Percentiles rank a stretch among this genome's conserved stretches.
These are phyloP conservation scores for Phytophthora pisi DNA, from an alignment of 352 stramenopile species.

Conservation along the genomic window DNA sequence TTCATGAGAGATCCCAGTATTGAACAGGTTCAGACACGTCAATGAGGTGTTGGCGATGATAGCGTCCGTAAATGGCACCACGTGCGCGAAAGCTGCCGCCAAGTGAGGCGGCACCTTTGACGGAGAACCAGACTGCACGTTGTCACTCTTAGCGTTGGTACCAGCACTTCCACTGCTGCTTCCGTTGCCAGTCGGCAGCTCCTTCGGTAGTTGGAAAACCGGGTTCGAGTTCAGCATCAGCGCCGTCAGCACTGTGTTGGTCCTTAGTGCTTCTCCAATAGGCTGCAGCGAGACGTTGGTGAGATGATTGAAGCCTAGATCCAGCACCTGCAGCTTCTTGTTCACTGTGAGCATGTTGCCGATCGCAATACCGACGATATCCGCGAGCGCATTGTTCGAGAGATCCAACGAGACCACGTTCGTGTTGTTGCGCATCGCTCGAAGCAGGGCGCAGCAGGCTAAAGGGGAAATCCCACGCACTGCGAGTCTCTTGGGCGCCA, in stretches of 20 bases:
- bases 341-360: slow-evolving; percentile 67
- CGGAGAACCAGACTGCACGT: slow-evolving; percentile 1
- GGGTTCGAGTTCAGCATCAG: slow-evolving; percentile 69
- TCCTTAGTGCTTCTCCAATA: slow-evolving; percentile 45
- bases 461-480: slow-evolving; percentile 57
- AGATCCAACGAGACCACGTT: slow-evolving; percentile 67
- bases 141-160: slow-evolving; percentile 5
- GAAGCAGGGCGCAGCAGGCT: slow-evolving; percentile 59
- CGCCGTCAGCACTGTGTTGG: slow-evolving; percentile 57
- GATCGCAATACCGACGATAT: slow-evolving; percentile 43
- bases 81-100: slow-evolving; percentile 21
- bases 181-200: slow-evolving; percentile 8
- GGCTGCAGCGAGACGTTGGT: slow-evolving; percentile 40
- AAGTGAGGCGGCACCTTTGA: slow-evolving; percentile 23
- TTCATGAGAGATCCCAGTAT: slow-evolving; percentile 60
- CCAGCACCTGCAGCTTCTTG: slow-evolving; percentile 52
- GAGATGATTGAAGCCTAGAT: slow-evolving; percentile 66
- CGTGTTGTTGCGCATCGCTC: slow-evolving; percentile 61
- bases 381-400: slow-evolving; percentile 59
- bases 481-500: slow-evolving; percentile 51
- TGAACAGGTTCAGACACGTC: slow-evolving; percentile 63
- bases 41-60: slow-evolving; percentile 49
- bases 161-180: neutral
- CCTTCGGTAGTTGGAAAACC: slow-evolving; percentile 42
- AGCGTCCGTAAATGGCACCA: slow-evolving; percentile 49